Percentiles rank a stretch among this genome's conserved stretches.
Conservation (phyloP, 768 basidiomycete species). For the Cystofilobasidium bisporidii region DNA sequence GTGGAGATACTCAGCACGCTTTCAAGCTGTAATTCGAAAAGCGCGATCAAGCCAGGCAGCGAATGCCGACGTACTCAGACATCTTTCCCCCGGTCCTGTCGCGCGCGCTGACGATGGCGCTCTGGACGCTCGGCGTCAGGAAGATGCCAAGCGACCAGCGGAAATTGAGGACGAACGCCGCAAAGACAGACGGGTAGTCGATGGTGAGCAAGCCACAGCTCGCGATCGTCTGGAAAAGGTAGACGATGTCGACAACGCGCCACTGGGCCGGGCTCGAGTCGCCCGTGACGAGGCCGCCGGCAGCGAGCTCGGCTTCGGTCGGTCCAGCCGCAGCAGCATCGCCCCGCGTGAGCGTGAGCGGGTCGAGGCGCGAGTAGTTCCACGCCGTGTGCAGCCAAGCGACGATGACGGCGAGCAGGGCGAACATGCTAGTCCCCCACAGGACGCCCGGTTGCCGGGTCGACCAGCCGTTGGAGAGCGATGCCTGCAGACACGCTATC, state of each 20-base stretch:
- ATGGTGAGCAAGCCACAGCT: slow-evolving; percentile 65
- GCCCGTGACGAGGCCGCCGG: slow-evolving; percentile 14
- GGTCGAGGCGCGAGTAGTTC: slow-evolving; percentile 23
- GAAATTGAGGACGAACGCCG: slow-evolving; percentile 74
- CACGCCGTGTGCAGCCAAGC: slow-evolving; percentile 48
- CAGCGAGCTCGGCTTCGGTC: slow-evolving; percentile 32
- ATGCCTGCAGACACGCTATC: slow-evolving; percentile 84
- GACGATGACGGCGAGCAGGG: slow-evolving; percentile 45
- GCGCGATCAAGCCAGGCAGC: too few relatives aligned
- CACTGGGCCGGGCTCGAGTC: slow-evolving; percentile 51
- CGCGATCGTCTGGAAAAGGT: slow-evolving; percentile 75
- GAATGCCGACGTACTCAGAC: slow-evolving; percentile 29
- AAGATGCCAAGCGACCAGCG: slow-evolving; percentile 73
- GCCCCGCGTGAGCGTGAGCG: slow-evolving; percentile 34
- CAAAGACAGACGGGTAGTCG: slow-evolving; percentile 77
- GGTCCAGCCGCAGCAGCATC: slow-evolving; percentile 40
- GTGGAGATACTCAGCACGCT: not conserved
- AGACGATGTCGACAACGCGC: slow-evolving; percentile 70
- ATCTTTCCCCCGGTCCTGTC: slow-evolving; percentile 69
- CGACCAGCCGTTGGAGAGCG: slow-evolving; percentile 83
- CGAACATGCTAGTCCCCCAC: slow-evolving; percentile 62
- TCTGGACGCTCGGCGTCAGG: slow-evolving; percentile 55
- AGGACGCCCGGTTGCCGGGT: slow-evolving; percentile 62
- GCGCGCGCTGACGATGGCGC: slow-evolving; percentile 71
- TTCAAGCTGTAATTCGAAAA: too few relatives aligned